phyloP scores from a whole-genome alignment of 2,329 filamentous ascomycete genomes.

The Beauveria sp. region DNA sequence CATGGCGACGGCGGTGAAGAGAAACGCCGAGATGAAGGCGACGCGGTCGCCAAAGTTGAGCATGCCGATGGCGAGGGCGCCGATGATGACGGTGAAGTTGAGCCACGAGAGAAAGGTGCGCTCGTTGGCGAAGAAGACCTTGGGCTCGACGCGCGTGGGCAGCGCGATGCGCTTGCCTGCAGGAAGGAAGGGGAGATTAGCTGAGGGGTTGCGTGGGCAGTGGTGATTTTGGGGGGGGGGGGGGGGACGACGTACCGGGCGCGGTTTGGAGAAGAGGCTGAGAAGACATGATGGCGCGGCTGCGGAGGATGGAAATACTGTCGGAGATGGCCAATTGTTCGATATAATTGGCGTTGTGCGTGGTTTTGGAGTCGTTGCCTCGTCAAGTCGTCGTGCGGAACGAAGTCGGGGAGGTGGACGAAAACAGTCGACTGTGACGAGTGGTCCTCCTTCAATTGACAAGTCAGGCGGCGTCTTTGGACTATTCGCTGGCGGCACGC shows the following conservation, averaged over 20 bases:
- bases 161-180: conserved; percentile 96
- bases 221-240: background rate
- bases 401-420: background rate
- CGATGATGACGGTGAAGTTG: conserved; percentile 98
- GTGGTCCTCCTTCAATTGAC: background rate
- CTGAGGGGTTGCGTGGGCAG: background rate
- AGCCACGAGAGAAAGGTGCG: conserved; percentile 99
- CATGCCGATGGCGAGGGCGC: conserved; percentile 90
- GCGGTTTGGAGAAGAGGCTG: conserved; percentile 93
- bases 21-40: conserved; percentile 85
- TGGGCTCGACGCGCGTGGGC: conserved; percentile 94
- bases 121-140: conserved; percentile 99
- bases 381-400: background rate
- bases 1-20: conserved; percentile 94
- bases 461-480: too few species aligned
- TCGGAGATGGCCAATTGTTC: background rate
- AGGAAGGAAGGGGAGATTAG: conserved; percentile 12
- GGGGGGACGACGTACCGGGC: conserved; percentile 54
- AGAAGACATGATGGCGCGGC: conserved; percentile 67
- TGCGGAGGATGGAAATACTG: too few species aligned
- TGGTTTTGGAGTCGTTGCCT: background rate
- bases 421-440: background rate
- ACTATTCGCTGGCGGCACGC: background rate
- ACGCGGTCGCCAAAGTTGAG: conserved; percentile 96
- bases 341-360: background rate